Base-by-base conservation (phyloP, 1,284 basidiomycete species). In the Tilletia walkeri region DNA sequence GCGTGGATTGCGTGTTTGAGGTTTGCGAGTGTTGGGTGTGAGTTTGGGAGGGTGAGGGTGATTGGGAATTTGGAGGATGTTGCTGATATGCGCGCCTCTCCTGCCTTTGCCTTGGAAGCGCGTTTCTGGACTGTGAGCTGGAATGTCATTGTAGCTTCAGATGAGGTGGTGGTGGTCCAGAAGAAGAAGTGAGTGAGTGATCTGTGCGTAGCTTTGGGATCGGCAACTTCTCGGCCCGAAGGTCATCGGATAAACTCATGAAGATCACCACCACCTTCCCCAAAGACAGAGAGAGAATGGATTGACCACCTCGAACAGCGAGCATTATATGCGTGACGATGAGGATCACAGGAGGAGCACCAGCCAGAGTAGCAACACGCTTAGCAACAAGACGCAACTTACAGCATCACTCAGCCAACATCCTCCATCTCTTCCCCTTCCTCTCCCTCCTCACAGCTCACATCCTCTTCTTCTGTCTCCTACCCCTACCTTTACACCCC, bases 1-100 rank as follows among this genome's bases (percentile, higher is more conserved):
- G 69, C 34, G 20, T 74, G 71, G 69, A 82, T 77, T 61, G 75
- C 72, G 34, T 69, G 70, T 70, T 82, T 82, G 66, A 82, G 70
- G 63, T 77, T 72, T 18, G 36, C 67, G 0, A 82, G 75, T 1
- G 80, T 81, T 2, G 80, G 73, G 47, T 70, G 48, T 47, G 65
- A 48, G 9, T 72, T 70, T 14, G 75, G 48, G 12, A 80, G 65
- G 3, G 68, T 65, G 56, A 80, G 65, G 16, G 66, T 71, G 47
- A 78, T 65, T 14, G 78, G 78, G 69, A 76, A 80, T n/a, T 70
- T 70, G 49, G 72, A 70, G 59, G 78, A 78, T 30, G 75, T 72
- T 9, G 59, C 59, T 10, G 36, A 18, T 2, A n/a, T 20, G 34
- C 30, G 10, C 14, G 59, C 12, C 30, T 34, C 34, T 4, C 59